Evolutionary conservation across 352 stramenopile species (phyloP), one percentile per base, ranked within the genome.

Genomic region (Blastocystis sp.): DNA sequence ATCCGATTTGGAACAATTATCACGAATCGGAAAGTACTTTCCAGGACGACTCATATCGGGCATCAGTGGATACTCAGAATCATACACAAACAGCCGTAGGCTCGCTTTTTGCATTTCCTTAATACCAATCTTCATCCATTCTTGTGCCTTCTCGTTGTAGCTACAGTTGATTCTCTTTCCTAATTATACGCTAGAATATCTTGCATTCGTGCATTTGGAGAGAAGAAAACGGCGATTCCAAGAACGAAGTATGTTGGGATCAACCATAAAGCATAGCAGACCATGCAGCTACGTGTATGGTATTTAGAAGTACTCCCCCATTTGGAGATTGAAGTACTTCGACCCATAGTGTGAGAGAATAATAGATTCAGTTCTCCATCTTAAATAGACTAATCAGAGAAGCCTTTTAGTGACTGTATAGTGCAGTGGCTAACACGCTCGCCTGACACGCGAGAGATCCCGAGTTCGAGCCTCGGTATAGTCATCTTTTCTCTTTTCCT

Each of bases 391-490:
- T 48, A 48, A 48, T 48, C 40, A 48, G 40, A n/a, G n/a, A n/a
- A n/a, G n/a, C n/a, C n/a, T n/a, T n/a, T n/a, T n/a, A n/a, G n/a
- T n/a, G 66, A 78, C 66, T 78, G 66, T 78, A 78, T 78, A 78
- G 66, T 78, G 66, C 66, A 78, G 66, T 78, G 66, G 66, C 66
- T 56, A 78, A 78, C 66, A 78, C 66, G 66, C 66, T 78, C 66
- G 66, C 66, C 37, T 78, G 30, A 78, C 66, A 78, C 66, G 66
- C 66, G 66, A 78, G 66, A 78, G 66, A 78, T 78, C 66, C 66
- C 66, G 66, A 78, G 66, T 78, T 78, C 66, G 66, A 78, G 27
- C 66, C 66, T 78, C 66, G 66, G 66, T 78, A 78, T 78, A 78
- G 66, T 78, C 66, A 78, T 78, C 57, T 78, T 78, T 78, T 24